A percentile compares a stretch with the other conserved stretches of the same genome.
These are phyloP conservation scores for Phytopythium ostracodes DNA, from an alignment of 352 stramenopile species.

Conservation along the genomic window DNA sequence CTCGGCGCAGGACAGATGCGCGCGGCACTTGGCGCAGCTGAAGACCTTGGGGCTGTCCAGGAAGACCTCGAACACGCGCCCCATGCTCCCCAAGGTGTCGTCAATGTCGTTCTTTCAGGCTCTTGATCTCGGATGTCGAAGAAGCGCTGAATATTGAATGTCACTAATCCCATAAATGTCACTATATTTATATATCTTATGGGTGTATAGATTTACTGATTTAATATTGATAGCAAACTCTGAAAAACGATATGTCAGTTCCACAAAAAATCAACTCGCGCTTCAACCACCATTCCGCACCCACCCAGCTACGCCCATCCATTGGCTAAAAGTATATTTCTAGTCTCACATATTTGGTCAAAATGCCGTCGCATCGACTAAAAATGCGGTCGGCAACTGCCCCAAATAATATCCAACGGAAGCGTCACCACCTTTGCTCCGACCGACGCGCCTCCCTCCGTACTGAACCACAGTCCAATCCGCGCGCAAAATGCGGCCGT, in stretches of 20 bases:
- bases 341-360: not conserved
- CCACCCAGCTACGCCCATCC: not conserved
- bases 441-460: no score
- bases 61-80: slow-evolving; percentile 87
- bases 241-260: no score
- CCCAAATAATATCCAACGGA: no score
- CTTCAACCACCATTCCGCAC: not conserved
- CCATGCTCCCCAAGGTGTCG: slow-evolving; percentile 31
- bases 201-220: not conserved
- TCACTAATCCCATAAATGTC: not conserved
- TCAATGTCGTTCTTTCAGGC: no score
- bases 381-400: no score
- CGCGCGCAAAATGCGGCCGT: slow-evolving; percentile 44
- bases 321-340: not conserved
- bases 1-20: slow-evolving; percentile 89
- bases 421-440: no score
- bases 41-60: slow-evolving; percentile 90
- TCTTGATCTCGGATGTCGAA: no score
- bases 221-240: no score
- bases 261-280: no score
- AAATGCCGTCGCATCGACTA: not conserved
- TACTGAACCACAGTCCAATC: not conserved
- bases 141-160: not conserved
- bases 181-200: not conserved
- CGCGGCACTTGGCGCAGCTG: slow-evolving; percentile 87